Base-by-base conservation (phyloP, 2,329 filamentous ascomycete genomes). In the Microdochium paspali region DNA sequence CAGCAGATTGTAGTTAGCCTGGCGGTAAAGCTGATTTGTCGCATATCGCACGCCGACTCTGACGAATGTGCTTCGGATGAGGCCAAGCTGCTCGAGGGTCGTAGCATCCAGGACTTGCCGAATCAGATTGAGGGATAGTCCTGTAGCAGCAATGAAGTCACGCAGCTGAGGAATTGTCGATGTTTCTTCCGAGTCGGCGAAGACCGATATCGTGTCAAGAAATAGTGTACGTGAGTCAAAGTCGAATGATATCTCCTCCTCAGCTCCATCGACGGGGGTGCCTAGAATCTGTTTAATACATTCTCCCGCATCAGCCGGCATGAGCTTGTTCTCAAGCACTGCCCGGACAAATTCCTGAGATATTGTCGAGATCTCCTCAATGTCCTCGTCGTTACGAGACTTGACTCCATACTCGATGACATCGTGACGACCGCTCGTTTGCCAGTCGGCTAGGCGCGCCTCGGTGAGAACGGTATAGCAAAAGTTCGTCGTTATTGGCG, bases 1-100 rank as follows among this genome's bases (percentile, higher is more conserved):
- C 20, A 98, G 72, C 7, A 98, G 71, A 59, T 98, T 98, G 72
- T 95, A 97, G 65, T 95, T 97, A 13, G 91, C 89, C 66, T 97
- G 93, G 50, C 90, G 85, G 64, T 98, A 98, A 1, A 98, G 77
- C 4, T 93, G 74, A 57, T 96, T 95, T 7, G 93, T 98, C 44
- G 90, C 87, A 60, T 94, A 90, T 47, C 91, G 84, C 54, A 95
- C 90, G 15, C 85, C 85, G 61, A 93, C 81, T 54, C 84, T 84
- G 49, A 79, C 74, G 63, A 97, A 98, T 5, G 84, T 91, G n/a
- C 85, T 81, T 45, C 90, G 80, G 44, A 95, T 87, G 40, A 98
- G 73, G 10, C 86, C 85, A 13, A 96, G 70, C 24, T 84, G 77
- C 57, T 86, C 80, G 10, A 97, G 71, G 9, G 94, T 68, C 18